These are phyloP conservation scores for Backusella circina DNA, from an alignment of 192 early-diverging fungal genomes.

Conservation along the genomic window DNA sequence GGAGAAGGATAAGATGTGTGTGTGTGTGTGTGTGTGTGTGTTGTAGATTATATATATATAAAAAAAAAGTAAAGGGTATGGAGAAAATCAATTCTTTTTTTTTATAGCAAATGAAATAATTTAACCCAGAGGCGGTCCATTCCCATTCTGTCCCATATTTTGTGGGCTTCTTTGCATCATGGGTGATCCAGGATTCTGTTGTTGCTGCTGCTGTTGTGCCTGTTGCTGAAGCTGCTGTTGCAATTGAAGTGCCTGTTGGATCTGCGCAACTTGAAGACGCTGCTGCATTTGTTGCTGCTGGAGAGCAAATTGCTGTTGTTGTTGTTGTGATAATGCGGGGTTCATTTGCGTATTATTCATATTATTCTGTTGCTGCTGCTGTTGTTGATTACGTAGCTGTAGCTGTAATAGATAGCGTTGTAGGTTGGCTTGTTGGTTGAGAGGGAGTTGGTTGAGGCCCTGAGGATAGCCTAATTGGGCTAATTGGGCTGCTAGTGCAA, in stretches of 20 bases:
- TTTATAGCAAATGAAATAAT: too few species aligned
- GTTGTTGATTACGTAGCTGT: slow-evolving; percentile 28
- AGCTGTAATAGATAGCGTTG: slow-evolving; percentile 34
- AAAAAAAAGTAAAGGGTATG: too few species aligned
- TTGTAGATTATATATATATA: too few species aligned
- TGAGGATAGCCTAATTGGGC: slow-evolving; percentile 30
- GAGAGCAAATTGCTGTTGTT: slow-evolving; percentile 8
- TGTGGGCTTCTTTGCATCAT: slow-evolving; percentile 17
- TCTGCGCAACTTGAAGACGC: slow-evolving; percentile 5
- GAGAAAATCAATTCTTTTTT: too few species aligned
- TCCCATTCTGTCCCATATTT: slow-evolving; percentile 14
- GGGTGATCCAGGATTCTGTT: slow-evolving; percentile 9
- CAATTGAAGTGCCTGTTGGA: slow-evolving; percentile 26
- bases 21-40: too few species aligned
- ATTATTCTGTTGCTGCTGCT: slow-evolving; percentile 1
- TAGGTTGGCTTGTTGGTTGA: slow-evolving; percentile 27
- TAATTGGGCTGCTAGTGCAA: slow-evolving; percentile 29
- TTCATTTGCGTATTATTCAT: background rate
- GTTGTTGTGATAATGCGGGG: slow-evolving; percentile 4
- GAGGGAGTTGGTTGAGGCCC: background rate
- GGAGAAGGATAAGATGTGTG: background rate
- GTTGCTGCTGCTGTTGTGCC: slow-evolving; percentile 18
- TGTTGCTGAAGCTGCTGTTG: slow-evolving; percentile 29
- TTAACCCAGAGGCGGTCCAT: background rate
- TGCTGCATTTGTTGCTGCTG: slow-evolving; percentile 18